These are phyloP conservation scores for Kokia cookei DNA, from an alignment of 441 rosid species.

Conservation along the genomic window DNA sequence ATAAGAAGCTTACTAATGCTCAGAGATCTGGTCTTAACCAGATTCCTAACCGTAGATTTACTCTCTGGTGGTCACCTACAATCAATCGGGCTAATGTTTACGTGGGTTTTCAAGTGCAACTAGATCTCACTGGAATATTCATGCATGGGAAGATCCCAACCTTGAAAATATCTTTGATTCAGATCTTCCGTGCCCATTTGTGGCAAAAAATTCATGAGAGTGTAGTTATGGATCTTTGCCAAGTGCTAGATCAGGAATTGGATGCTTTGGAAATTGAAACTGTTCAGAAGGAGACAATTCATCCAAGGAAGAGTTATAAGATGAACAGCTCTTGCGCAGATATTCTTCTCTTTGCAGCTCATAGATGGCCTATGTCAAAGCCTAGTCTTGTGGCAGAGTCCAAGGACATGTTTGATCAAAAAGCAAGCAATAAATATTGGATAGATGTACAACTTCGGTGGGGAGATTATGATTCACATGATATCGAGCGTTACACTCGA, in stretches of 20 bases:
- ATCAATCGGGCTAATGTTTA: constrained; percentile 91
- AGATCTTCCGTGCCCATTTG: constrained; percentile 97
- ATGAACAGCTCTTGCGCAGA: constrained; percentile 99
- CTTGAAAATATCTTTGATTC: constrained; percentile 82
- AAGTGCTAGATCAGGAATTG: constrained; percentile 91
- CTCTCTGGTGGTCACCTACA: constrained; percentile 99
- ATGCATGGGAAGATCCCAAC: constrained; percentile 94
- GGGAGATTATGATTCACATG: constrained; percentile 99
- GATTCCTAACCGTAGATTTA: constrained; percentile 94
- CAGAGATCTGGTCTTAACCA: constrained; percentile 99
- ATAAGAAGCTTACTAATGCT: constrained; percentile 95
- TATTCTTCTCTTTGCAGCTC: constrained; percentile 88
- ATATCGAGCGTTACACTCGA: constrained; percentile 94
- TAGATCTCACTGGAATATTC: constrained; percentile 97
- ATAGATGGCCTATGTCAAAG: constrained; percentile 98
- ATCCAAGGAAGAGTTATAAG: constrained; percentile 99
- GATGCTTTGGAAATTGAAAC: constrained; percentile 95
- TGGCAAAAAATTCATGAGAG: constrained; percentile 99
- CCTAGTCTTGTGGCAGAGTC: constrained; percentile 98
- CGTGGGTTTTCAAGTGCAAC: constrained; percentile 98
- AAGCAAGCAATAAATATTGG: constrained; percentile 96
- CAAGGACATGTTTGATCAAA: constrained; percentile 94
- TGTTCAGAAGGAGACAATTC: constrained; percentile 98
- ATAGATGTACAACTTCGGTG: constrained; percentile 97
- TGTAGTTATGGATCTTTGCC: constrained; percentile 99